Conservation (phyloP, 495 filamentous ascomycete species). For the Neohortaea acidophila region DNA sequence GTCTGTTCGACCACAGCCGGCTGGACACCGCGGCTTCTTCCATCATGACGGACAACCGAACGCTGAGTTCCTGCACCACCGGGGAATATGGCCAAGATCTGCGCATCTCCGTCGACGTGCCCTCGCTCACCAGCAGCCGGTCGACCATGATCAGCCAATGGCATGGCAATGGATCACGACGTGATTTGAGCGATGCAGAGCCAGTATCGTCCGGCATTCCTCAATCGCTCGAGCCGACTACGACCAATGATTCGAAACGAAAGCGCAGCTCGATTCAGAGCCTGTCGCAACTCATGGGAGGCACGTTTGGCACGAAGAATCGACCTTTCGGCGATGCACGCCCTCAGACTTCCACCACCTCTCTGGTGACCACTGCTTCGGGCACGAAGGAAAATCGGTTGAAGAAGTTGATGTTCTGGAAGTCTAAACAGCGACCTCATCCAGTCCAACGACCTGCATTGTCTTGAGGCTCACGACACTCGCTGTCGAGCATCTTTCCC, state of each 20-base stretch:
- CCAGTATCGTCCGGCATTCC: not conserved
- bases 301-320: constrained; percentile 60
- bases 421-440: constrained; percentile 1
- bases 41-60: constrained; percentile 50
- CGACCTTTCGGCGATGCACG: constrained; percentile 65
- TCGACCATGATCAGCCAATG: constrained; percentile 63
- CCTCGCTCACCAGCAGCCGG: constrained; percentile 71
- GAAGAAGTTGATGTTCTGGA: constrained; percentile 31
- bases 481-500: no score
- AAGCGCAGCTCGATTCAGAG: constrained; percentile 77
- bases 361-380: constrained; percentile 33
- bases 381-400: constrained; percentile 61
- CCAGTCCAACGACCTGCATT: no score
- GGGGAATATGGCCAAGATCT: constrained; percentile 48
- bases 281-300: constrained; percentile 66
- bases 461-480: no score
- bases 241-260: constrained; percentile 34
- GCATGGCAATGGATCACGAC: constrained; percentile 21
- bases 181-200: constrained; percentile 14
- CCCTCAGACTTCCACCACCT: constrained; percentile 33
- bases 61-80: constrained; percentile 43
- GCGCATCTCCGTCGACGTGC: constrained; percentile 68
- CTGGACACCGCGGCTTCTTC: constrained; percentile 58
- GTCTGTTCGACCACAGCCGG: constrained; percentile 47
- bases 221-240: not conserved